Evolutionary conservation across 2,329 filamentous ascomycete species (phyloP).

Genomic region (Epichloe sylvatica): DNA sequence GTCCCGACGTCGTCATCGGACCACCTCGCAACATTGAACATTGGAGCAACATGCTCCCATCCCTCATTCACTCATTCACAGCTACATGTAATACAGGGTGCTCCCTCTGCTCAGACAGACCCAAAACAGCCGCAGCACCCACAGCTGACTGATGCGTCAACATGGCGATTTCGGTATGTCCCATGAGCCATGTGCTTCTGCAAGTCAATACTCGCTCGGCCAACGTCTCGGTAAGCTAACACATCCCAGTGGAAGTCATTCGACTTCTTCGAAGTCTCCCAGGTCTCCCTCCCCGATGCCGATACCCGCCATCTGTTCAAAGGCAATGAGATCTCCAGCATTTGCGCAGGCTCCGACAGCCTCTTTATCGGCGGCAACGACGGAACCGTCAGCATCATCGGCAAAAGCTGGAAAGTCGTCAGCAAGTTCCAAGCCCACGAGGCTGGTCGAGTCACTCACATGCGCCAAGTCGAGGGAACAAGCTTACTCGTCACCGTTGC

Average conservation of each 20-base stretch:
- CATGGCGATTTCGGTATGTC: slow-evolving; percentile 22
- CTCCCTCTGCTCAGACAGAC: background rate
- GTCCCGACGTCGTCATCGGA: slow-evolving; percentile 20
- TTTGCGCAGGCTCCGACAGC: slow-evolving; percentile 77
- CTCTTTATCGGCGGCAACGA: slow-evolving; percentile 78
- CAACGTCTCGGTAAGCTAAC: background rate
- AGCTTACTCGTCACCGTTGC: slow-evolving; percentile 72
- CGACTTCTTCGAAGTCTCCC: slow-evolving; percentile 95
- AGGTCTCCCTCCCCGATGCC: slow-evolving; percentile 65
- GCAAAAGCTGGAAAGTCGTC: slow-evolving; percentile 72
- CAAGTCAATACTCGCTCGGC: background rate
- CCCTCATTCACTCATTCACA: no score
- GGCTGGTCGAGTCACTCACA: slow-evolving; percentile 66
- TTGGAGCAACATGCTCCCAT: no score
- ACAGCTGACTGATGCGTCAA: slow-evolving; percentile 14
- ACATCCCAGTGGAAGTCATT: slow-evolving; percentile 82
- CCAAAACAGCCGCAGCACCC: background rate
- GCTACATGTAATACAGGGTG: background rate
- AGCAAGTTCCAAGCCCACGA: slow-evolving; percentile 82
- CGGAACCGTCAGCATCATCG: slow-evolving; percentile 78
- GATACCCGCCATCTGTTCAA: slow-evolving; percentile 69
- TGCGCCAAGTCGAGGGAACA: slow-evolving; percentile 82
- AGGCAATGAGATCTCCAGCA: slow-evolving; percentile 66
- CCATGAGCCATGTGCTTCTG: background rate
- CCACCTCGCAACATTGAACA: slow-evolving; percentile 5